Base-by-base conservation (phyloP, 2,329 filamentous ascomycete genomes). In the Sarocladium oryzae region DNA sequence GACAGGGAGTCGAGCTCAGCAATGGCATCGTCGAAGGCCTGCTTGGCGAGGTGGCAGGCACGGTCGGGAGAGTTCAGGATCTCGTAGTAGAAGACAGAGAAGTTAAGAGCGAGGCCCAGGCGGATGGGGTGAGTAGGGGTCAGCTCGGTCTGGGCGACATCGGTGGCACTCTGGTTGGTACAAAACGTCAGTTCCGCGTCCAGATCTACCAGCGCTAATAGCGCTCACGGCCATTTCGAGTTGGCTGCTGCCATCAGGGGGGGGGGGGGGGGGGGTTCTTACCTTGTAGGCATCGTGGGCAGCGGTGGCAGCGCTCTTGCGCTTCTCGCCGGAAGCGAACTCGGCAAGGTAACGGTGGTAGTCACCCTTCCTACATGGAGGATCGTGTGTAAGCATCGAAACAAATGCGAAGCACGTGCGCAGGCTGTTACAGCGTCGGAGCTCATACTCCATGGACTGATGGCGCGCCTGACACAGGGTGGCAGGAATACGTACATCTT, bases 71-170 rank as follows among this genome's bases (percentile, higher is more conserved):
- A 95, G 86, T 96, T 97, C 69, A 96, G 80, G 71, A 96, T 96
- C 82, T 96, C 93, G 75, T 96, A 96, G 84, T 96, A 96, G 81
- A 96, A 96, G 66, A 96, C 92, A 58, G 91, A 96, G 84, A 97
- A 96, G 86, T 96, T 97, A 63, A 97, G 85, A 61, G 92, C 92
- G 66, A 97, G 86, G 72, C 92, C 92, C 60, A 97, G 89, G 66
- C 92, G 91, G 78, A 97, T 97, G 64, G 92, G 92, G 81, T 97
- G 92, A 56, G 93, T 97, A 57, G 92, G 92, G 57, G 92, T 92
- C 63, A 97, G 86, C 75, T 97, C 92, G 60, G 89, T 96, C 81
- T 96, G 92, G 63, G 93, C 93, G 67, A 97, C 92, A 66, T 96
- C 92, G 77, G 92, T 97, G 63, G 92, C 92, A 74, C 88, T 95